phyloP scores from a whole-genome alignment of 257 asterid genomes.

The Nicotiana knightiana region DNA sequence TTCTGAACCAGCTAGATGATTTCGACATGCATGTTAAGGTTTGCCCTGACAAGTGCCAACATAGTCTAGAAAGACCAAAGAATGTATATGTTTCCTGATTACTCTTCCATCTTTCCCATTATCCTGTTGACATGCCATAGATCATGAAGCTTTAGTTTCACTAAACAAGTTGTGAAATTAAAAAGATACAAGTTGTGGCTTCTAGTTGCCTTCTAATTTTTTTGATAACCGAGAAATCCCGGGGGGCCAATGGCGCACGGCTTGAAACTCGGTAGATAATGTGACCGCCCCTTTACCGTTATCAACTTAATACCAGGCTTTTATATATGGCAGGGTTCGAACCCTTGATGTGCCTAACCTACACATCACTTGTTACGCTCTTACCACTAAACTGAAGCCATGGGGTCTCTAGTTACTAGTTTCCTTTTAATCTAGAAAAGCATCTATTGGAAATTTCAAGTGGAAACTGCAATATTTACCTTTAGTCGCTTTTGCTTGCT shows the following conservation, averaged over 20 bases:
- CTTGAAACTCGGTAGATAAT: too few species aligned
- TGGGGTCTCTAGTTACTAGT: background rate
- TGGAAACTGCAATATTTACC: conserved; percentile 33
- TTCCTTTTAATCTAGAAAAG: background rate
- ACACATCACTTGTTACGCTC: too few species aligned
- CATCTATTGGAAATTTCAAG: background rate
- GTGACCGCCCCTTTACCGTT: too few species aligned
- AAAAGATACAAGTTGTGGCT: background rate
- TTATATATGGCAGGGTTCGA: too few species aligned
- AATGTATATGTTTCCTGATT: background rate
- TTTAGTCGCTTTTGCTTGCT: conserved; percentile 56
- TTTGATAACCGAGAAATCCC: too few species aligned
- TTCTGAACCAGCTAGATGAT: conserved; percentile 1
- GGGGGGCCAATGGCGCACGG: too few species aligned
- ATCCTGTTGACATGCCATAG: background rate
- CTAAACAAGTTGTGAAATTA: too few species aligned
- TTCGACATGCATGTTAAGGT: background rate
- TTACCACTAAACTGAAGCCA: too few species aligned
- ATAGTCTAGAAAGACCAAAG: background rate
- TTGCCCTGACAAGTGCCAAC: background rate
- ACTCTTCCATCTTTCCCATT: background rate
- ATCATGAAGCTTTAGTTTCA: background rate
- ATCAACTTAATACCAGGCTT: too few species aligned
- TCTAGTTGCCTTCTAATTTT: background rate
- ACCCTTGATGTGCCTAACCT: too few species aligned